A percentile compares a stretch with the other conserved stretches of the same genome.
These are phyloP conservation scores for Penicillium sp. DNA, from an alignment of 2,329 filamentous ascomycete species.

Conservation along the genomic window DNA sequence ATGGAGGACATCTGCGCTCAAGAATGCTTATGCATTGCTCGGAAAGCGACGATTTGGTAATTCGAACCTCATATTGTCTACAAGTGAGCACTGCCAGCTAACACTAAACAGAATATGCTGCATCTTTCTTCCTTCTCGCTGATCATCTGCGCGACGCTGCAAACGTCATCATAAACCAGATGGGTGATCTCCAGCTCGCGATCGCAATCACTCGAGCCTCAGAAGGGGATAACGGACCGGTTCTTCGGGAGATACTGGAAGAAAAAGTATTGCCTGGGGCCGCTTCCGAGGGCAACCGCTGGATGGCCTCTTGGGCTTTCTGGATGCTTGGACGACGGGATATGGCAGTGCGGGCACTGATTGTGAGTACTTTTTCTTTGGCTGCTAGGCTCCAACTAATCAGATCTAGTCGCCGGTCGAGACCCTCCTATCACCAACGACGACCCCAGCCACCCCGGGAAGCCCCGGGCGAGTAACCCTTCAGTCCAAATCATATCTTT, in stretches of 20 bases:
- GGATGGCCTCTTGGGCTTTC: conserved; percentile 94
- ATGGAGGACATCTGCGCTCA: conserved; percentile 86
- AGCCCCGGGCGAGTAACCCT: conserved; percentile 60
- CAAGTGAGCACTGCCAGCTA: conserved; percentile 3
- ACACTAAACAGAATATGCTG: conserved; percentile 72
- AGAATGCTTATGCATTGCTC: conserved; percentile 94
- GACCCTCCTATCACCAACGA: conserved; percentile 56
- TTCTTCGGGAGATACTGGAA: conserved; percentile 71
- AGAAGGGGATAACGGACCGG: conserved; percentile 76
- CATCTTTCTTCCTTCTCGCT: conserved; percentile 90
- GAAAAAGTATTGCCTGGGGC: conserved; percentile 78
- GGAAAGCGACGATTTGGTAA: conserved; percentile 82
- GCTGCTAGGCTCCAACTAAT: not conserved
- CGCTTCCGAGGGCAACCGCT: conserved; percentile 78
- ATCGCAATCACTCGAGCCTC: conserved; percentile 86
- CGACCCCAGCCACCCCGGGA: conserved; percentile 53
- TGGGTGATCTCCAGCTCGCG: conserved; percentile 85
- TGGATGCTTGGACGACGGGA: conserved; percentile 83
- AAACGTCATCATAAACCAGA: conserved; percentile 79
- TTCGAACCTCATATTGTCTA: not conserved
- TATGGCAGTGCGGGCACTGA: conserved; percentile 78
- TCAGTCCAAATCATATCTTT: conserved; percentile 75
- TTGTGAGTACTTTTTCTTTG: conserved; percentile 56
- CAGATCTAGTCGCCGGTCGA: conserved; percentile 69
- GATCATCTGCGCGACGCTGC: conserved; percentile 82